Evolutionary conservation across 495 filamentous ascomycete genomes (phyloP).

Genomic region (Letharia columbiana): DNA sequence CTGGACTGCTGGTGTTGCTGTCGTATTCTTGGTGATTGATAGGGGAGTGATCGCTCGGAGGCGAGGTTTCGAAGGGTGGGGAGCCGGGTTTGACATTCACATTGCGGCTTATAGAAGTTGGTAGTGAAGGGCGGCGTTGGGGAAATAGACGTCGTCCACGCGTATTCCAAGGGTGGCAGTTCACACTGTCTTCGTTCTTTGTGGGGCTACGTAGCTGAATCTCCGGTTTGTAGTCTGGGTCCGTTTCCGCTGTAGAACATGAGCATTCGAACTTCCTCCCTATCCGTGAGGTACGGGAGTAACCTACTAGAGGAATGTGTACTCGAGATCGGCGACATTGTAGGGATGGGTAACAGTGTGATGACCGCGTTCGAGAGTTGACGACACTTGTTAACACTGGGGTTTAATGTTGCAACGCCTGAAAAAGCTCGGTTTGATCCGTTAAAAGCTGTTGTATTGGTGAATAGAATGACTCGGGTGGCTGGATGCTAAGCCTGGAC

Average conservation of each 20-base stretch:
- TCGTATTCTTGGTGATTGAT: background rate
- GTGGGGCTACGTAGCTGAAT: background rate
- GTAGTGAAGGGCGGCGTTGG: slow-evolving; percentile 5
- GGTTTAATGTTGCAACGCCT: background rate
- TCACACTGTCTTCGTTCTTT: background rate
- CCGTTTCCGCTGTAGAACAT: background rate
- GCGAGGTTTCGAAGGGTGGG: background rate
- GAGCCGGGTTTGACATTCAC: background rate
- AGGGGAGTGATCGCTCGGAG: background rate
- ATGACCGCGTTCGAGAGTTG: slow-evolving; percentile 1
- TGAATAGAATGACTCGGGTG: background rate
- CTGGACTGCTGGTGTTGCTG: background rate
- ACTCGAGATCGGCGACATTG: background rate
- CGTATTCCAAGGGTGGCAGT: background rate
- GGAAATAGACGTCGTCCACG: slow-evolving; percentile 14
- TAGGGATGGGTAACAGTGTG: background rate
- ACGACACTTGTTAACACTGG: background rate
- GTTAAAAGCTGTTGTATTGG: background rate
- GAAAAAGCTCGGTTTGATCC: background rate
- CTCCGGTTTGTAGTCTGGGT: background rate
- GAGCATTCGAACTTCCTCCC: background rate
- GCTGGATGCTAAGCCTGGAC: background rate
- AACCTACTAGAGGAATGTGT: background rate
- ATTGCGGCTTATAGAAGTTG: background rate
- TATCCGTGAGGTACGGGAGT: background rate